phyloP scores from a whole-genome alignment of 768 basidiomycete genomes.

The Kondoa malvinella region DNA sequence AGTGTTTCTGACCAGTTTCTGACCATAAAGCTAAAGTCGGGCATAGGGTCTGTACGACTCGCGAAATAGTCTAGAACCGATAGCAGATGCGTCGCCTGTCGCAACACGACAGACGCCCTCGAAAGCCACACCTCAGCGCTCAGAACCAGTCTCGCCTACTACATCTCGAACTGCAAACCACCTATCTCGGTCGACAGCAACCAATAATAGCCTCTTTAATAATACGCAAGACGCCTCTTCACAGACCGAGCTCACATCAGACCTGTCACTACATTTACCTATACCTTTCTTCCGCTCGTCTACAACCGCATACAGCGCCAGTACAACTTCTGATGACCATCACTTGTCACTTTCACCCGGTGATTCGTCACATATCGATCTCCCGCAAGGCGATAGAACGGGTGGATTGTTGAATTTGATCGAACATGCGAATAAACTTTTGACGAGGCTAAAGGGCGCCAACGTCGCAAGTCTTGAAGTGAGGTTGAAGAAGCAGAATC shows the following conservation, averaged over 20 bases:
- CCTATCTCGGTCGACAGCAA: not conserved
- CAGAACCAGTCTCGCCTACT: not conserved
- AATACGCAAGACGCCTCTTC: not conserved
- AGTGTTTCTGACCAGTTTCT: not conserved
- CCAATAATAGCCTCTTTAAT: not conserved
- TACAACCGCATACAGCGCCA: not conserved
- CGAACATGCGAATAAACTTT: conserved; percentile 43
- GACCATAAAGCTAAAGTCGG: not conserved
- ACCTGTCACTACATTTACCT: not conserved
- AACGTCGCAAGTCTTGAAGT: conserved; percentile 77
- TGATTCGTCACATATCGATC: not conserved
- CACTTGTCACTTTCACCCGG: not conserved
- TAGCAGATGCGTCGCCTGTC: not conserved
- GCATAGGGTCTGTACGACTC: not conserved
- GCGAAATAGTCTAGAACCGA: not conserved
- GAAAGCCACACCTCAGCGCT: not conserved
- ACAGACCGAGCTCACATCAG: not conserved
- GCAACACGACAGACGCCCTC: not conserved
- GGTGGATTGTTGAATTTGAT: conserved; percentile 31
- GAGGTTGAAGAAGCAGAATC: conserved; percentile 74
- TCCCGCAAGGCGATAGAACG: conserved; percentile 19
- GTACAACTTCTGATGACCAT: not conserved
- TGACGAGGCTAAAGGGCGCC: conserved; percentile 50
- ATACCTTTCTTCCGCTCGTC: not conserved
- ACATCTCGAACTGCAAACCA: not conserved